Base-by-base conservation (phyloP, 768 basidiomycete genomes). In the Mycena rosella region DNA sequence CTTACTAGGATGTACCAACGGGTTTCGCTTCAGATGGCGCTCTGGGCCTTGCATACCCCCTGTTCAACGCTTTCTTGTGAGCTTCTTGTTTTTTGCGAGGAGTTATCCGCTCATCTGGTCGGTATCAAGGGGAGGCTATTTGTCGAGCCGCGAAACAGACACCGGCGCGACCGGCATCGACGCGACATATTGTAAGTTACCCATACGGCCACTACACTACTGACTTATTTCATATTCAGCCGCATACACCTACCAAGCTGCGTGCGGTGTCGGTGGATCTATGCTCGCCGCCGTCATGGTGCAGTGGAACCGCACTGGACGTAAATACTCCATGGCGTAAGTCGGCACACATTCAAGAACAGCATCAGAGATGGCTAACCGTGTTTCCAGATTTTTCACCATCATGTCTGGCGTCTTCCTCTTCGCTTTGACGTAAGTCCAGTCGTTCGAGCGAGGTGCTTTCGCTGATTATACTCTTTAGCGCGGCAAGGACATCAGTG, bases 21-120 rank as follows among this genome's bases (percentile, higher is more conserved):
- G 42, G 2, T 11, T 17, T 18, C 47, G 11, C 38, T 58, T 71
- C 71, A 87, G 88, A 68, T 30, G 71, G 83, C 6, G 78, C 88
- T 47, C 86, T 89, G 62, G 88, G 88, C 15, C 81, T 89, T 8
- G 88, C 88, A 14, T 89, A 87, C 74, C 87, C 88, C n/a, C 73
- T 89, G 78, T 84, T 87, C 67, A 86, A 85, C 74, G 80, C 79
- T 32, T 87, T 87, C 66, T 36, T 68, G 66, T 64, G 17, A 3
- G 78, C 84, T n/a, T 80, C 79, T 18, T n/a, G 26, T 18, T 17
- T 42, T 26, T 42, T 22, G 13, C 7, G 22, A 14, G 0, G 40
- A 13, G 18, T 36, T 44, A 6, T 45, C 13, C 26, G 34, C 36
- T 60, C 4, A 55, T 26, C 47, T 34, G 82, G 78, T 65, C 81